These are phyloP conservation scores for Atalantia buxifolia DNA, from an alignment of 345 rosid genomes.

Conservation along the genomic window DNA sequence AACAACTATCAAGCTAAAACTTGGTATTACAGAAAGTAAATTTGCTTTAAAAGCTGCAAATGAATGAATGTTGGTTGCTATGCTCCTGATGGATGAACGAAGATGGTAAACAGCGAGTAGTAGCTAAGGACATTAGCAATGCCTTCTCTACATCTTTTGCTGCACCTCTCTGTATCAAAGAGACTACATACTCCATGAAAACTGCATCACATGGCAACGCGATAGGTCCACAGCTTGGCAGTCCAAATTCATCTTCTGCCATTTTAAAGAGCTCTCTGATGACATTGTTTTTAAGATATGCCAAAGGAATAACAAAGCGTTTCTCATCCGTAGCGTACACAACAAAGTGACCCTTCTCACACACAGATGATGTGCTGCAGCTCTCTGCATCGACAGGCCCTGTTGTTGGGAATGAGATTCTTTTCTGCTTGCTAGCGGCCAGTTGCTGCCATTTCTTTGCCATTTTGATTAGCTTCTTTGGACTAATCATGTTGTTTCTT, in stretches of 20 bases:
- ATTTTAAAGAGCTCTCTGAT: slow-evolving; percentile 10
- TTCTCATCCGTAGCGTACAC: neutral
- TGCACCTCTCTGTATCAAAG: neutral
- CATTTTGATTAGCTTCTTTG: slow-evolving; percentile 27
- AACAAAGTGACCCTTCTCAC: neutral
- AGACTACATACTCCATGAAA: slow-evolving; percentile 9
- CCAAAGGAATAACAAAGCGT: slow-evolving; percentile 11
- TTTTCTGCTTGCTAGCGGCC: slow-evolving; percentile 20
- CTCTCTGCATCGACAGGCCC: neutral
- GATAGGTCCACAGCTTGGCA: slow-evolving; percentile 7
- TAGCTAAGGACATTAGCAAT: slow-evolving; percentile 5
- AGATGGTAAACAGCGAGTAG: neutral
- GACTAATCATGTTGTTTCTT: slow-evolving; percentile 14
- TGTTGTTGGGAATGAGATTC: neutral
- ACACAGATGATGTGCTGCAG: neutral
- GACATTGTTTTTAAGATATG: neutral
- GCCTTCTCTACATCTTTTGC: slow-evolving; percentile 5
- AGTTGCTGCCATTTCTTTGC: slow-evolving; percentile 40
- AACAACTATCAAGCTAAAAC: neutral
- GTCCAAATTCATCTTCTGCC: slow-evolving; percentile 15
- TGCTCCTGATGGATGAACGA: neutral
- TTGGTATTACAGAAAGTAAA: neutral
- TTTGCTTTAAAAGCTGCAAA: neutral
- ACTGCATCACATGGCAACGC: slow-evolving; percentile 13
- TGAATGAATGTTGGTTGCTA: neutral